A percentile compares a stretch with the other conserved stretches of the same genome.
These are phyloP conservation scores for Ogataea methanolica DNA, from an alignment of 805 yeast species.

Conservation along the genomic window DNA sequence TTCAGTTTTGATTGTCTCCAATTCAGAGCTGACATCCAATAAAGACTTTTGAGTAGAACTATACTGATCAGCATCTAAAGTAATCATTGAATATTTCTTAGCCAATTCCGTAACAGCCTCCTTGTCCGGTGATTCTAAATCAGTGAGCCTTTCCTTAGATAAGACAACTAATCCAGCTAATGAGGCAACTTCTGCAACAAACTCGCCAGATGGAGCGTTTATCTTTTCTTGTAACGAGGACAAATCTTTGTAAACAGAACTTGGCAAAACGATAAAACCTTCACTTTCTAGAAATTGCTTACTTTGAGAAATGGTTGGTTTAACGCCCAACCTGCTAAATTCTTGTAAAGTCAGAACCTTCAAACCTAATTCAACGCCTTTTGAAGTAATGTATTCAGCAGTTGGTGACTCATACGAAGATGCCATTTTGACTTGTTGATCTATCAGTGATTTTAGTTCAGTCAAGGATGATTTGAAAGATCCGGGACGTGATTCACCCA, in stretches of 20 bases:
- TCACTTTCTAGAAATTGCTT: constrained; percentile 5
- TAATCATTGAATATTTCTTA: constrained; percentile 3
- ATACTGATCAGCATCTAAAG: constrained; percentile 4
- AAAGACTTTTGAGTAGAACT: not conserved
- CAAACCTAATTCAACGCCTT: constrained; percentile 16
- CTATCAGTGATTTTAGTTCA: constrained; percentile 17
- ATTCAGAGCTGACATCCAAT: not conserved
- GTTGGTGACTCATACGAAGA: constrained; percentile 22
- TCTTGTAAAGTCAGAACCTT: constrained; percentile 8
- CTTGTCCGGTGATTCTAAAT: constrained; percentile 13
- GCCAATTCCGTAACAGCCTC: constrained; percentile 9
- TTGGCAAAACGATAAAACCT: constrained; percentile 12
- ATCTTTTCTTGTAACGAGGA: not conserved
- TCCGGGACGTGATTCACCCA: constrained; percentile 14
- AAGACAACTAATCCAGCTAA: constrained; percentile 17
- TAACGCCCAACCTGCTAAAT: not conserved
- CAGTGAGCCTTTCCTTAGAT: constrained; percentile 12
- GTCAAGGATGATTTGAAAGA: constrained; percentile 26
- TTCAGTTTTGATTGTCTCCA: not conserved
- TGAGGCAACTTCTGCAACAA: constrained; percentile 30
- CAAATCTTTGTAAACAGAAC: constrained; percentile 7
- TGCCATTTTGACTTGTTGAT: constrained; percentile 14
- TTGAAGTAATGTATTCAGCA: constrained; percentile 22
- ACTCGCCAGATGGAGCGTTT: constrained; percentile 21
- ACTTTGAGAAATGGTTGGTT: constrained; percentile 7